phyloP scores from a whole-genome alignment of 768 basidiomycete species.

The Tephrocybe sp. region DNA sequence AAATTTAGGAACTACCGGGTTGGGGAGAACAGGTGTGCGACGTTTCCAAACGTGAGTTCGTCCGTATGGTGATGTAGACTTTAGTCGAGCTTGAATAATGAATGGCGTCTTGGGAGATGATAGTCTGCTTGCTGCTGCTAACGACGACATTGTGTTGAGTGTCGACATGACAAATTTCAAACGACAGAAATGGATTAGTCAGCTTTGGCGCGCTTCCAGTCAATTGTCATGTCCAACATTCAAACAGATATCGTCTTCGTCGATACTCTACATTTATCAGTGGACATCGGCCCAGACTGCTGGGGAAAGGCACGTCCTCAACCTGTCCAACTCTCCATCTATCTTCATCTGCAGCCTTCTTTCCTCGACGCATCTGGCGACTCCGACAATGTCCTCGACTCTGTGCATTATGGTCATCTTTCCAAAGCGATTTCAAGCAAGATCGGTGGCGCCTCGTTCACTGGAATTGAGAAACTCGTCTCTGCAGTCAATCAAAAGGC shows the following conservation, averaged over 20 bases:
- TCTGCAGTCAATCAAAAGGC: conserved; percentile 34
- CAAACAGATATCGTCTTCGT: conserved; percentile 46
- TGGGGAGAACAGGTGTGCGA: conserved; percentile 66
- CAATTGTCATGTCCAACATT: neutral
- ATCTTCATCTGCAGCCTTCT: conserved; percentile 40
- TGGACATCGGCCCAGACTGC: conserved; percentile 48
- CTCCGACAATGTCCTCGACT: conserved; percentile 53
- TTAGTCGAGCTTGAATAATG: conserved; percentile 29
- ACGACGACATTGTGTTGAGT: neutral
- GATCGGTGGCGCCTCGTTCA: conserved; percentile 21
- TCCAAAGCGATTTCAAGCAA: conserved; percentile 44
- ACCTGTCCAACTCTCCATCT: conserved; percentile 50
- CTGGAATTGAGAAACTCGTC: conserved; percentile 31
- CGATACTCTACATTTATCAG: conserved; percentile 38
- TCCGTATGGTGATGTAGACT: conserved; percentile 81
- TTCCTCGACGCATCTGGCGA: conserved; percentile 45
- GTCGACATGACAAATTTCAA: too few relatives aligned
- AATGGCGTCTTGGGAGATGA: neutral
- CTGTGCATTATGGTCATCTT: conserved; percentile 67
- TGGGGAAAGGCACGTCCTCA: conserved; percentile 51
- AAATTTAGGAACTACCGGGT: conserved; percentile 84
- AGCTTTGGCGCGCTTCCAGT: too few relatives aligned
- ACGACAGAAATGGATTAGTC: too few relatives aligned
- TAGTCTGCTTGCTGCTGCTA: neutral
- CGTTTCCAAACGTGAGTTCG: conserved; percentile 82